Conservation (phyloP, 805 yeast species). For the Komagataella populi region DNA sequence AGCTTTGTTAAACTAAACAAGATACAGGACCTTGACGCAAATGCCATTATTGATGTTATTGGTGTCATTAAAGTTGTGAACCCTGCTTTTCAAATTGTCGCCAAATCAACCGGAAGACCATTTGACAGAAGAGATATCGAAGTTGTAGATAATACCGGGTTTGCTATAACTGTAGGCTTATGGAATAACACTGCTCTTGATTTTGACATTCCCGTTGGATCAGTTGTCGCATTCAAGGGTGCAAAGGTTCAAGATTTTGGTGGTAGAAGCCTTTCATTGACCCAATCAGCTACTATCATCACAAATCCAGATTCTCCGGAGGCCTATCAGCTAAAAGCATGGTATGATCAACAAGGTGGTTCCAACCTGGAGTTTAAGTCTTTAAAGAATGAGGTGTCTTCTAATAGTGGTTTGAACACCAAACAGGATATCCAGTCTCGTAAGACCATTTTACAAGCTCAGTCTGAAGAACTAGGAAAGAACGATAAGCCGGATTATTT, state of each 20-base stretch:
- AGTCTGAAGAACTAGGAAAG: constrained; percentile 54
- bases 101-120: constrained; percentile 80
- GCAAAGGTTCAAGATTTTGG: constrained; percentile 80
- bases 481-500: constrained; percentile 75
- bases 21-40: constrained; percentile 54
- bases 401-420: constrained; percentile 14
- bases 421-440: constrained; percentile 37
- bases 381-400: constrained; percentile 38
- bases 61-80: constrained; percentile 74
- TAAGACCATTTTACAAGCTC: constrained; percentile 52
- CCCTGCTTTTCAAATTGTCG: constrained; percentile 64
- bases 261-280: constrained; percentile 72
- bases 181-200: constrained; percentile 86
- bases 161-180: constrained; percentile 64
- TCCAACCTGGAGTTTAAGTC: constrained; percentile 45
- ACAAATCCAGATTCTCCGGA: constrained; percentile 84
- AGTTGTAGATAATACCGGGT: constrained; percentile 75
- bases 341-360: constrained; percentile 77
- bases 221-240: constrained; percentile 87
- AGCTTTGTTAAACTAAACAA: constrained; percentile 59
- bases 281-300: constrained; percentile 62
- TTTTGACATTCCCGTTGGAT: constrained; percentile 58
- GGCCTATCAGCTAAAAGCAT: constrained; percentile 80
- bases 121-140: constrained; percentile 84
- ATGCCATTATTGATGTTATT: constrained; percentile 69